Evolutionary conservation across 2,329 filamentous ascomycete genomes (phyloP).

Genomic region (Penicillium sp.): DNA sequence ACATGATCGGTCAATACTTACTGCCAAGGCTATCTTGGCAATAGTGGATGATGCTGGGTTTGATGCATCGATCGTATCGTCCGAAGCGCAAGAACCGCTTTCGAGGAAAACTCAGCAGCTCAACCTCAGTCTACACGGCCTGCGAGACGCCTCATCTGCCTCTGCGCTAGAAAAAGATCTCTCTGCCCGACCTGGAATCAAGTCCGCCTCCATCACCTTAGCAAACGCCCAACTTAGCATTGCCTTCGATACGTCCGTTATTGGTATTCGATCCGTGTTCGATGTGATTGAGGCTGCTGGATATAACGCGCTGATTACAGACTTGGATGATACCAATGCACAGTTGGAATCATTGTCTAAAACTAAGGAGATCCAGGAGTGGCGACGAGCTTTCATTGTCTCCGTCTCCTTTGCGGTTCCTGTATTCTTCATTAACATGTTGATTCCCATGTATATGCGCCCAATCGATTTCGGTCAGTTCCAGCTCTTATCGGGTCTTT

Average conservation of each 20-base stretch:
- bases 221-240: constrained; percentile 73
- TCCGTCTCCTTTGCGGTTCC: constrained; percentile 82
- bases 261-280: constrained; percentile 80
- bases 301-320: constrained; percentile 84
- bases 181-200: constrained; percentile 66
- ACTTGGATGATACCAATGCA: constrained; percentile 93
- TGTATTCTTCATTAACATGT: constrained; percentile 90
- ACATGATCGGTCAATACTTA: constrained; percentile 72
- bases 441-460: constrained; percentile 82
- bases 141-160: constrained; percentile 70
- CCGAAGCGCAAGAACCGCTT: constrained; percentile 61
- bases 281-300: constrained; percentile 78
- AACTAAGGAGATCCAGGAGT: constrained; percentile 93
- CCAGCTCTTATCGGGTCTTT: constrained; percentile 70
- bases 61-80: constrained; percentile 79
- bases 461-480: constrained; percentile 74
- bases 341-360: constrained; percentile 95
- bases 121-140: constrained; percentile 82
- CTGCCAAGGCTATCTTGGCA: constrained; percentile 72
- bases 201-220: constrained; percentile 71
- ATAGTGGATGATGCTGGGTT: constrained; percentile 90
- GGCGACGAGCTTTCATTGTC: constrained; percentile 76
- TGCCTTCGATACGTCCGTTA: constrained; percentile 67
- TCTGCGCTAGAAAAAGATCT: constrained; percentile 70
- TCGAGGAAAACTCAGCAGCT: constrained; percentile 61